Base-by-base conservation (phyloP, 192 early-diverging fungal species). In the Linnemannia hyalina region DNA sequence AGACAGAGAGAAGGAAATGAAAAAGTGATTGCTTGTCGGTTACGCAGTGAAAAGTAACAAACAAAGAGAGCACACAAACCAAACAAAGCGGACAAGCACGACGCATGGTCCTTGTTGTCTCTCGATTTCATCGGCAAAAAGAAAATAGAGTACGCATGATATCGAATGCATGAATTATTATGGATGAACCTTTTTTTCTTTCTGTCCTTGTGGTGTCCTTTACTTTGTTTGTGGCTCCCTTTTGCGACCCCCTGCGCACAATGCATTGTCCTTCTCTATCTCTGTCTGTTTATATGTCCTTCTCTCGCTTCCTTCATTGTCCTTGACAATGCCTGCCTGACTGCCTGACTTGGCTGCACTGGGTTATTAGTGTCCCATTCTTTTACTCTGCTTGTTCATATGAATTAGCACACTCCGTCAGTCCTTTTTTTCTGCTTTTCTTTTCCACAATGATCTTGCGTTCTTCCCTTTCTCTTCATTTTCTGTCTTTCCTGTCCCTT, bases 111-210 rank as follows among this genome's bases (percentile, higher is more conserved):
- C 23, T 41, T 16, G 13, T 71, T 41, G 22, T 71, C 35, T 46
- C 40, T 42, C 41, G 23, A 44, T 26, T 65, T 42, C 60, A 32
- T 65, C 60, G 60, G 60, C 60, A 65, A 26, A 63, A 35, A 65
- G 23, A 23, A 60, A 60, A 60, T n/a, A 65, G 29, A 65, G 26
- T 13, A 65, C 60, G 29, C 60, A 65, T 65, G 60, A 65, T 65
- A 32, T 26, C 60, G 60, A 29, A 65, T 65, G 60, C 60, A 65
- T 65, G 60, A 65, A 65, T 65, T 65, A 65, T 32, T 65, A 65
- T 26, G 49, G 60, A 35, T 32, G 60, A 6, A 3, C 29, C 29
- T 65, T 65, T 26, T 7, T 65, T 52, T 44, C 8, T 38, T 36
- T 32, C 29, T 69, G 5, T 38, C 35, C 35, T 20, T 36, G 4